These are phyloP conservation scores for Kodamaea nitidulidarum DNA, from an alignment of 805 yeast genomes.

Conservation along the genomic window DNA sequence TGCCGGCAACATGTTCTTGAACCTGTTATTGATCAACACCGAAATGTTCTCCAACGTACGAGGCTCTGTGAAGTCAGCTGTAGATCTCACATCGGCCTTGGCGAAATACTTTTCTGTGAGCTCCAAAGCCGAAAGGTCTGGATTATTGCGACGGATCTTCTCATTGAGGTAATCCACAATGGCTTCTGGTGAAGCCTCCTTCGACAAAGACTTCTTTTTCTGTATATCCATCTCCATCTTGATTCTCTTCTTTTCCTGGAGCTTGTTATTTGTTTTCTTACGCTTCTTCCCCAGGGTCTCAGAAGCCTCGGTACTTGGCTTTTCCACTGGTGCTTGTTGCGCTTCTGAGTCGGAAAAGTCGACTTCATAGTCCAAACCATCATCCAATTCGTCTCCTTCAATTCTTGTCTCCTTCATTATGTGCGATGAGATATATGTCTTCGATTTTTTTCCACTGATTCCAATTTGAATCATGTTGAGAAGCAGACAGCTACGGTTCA, in stretches of 20 bases:
- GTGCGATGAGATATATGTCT: conserved; percentile 10
- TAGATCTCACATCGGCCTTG: conserved; percentile 55
- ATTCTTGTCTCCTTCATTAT: conserved; percentile 6
- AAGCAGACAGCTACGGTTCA: neutral
- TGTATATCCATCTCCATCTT: conserved; percentile 64
- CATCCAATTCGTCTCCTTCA: conserved; percentile 73
- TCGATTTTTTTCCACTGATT: neutral
- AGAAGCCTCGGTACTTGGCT: conserved; percentile 8
- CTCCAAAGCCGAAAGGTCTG: conserved; percentile 72
- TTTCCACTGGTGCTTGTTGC: conserved; percentile 18
- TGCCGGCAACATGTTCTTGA: conserved; percentile 44
- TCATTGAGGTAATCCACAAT: conserved; percentile 67
- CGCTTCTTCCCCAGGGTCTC: conserved; percentile 19
- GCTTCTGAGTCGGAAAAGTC: conserved; percentile 29
- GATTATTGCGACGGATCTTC: conserved; percentile 53
- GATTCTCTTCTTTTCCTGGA: conserved; percentile 60
- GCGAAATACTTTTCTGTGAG: conserved; percentile 60
- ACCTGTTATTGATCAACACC: conserved; percentile 49
- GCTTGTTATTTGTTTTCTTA: conserved; percentile 33
- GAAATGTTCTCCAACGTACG: conserved; percentile 56
- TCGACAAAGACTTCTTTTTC: conserved; percentile 53
- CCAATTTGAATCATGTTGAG: neutral
- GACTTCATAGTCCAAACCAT: conserved; percentile 63
- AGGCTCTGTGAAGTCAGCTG: conserved; percentile 51
- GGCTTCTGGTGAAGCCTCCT: conserved; percentile 47